phyloP scores from a whole-genome alignment of 306 rosid genomes.

The Glycine latifolia region DNA sequence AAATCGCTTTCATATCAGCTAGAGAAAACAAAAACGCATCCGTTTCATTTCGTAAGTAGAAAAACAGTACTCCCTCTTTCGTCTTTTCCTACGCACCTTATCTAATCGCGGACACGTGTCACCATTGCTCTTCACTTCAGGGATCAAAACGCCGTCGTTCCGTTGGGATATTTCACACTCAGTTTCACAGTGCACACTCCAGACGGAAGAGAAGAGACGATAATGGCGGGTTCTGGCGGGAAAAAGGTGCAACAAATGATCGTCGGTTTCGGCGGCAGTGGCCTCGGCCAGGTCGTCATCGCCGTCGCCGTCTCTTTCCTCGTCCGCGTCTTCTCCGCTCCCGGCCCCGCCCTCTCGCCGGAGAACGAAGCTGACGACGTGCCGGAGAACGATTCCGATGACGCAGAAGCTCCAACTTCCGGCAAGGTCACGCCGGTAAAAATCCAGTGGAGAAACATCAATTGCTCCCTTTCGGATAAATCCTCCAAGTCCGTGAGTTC shows the following conservation, averaged over 20 bases:
- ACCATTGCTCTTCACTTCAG: constrained; percentile 20
- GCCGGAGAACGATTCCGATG: constrained; percentile 42
- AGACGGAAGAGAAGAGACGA: constrained; percentile 33
- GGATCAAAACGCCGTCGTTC: constrained; percentile 42
- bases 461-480: constrained; percentile 75
- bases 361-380: constrained; percentile 53
- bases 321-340: constrained; percentile 75
- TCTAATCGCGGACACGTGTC: constrained; percentile 72
- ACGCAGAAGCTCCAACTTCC: constrained; percentile 39
- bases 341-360: constrained; percentile 72
- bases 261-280: constrained; percentile 66
- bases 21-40: not conserved
- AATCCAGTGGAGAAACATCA: constrained; percentile 80
- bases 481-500: constrained; percentile 68
- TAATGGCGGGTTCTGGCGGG: constrained; percentile 72
- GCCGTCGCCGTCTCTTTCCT: constrained; percentile 76
- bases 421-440: constrained; percentile 71
- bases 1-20: not conserved
- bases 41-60: not conserved
- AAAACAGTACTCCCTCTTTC: not conserved
- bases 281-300: constrained; percentile 71
- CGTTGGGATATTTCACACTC: not conserved
- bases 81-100: constrained; percentile 54
- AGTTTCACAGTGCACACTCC: not conserved
- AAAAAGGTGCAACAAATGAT: constrained; percentile 64